A percentile compares a stretch with the other conserved stretches of the same genome.
Conservation (phyloP, 2,329 filamentous ascomycete genomes). For the Trichoderma aggressivum region DNA sequence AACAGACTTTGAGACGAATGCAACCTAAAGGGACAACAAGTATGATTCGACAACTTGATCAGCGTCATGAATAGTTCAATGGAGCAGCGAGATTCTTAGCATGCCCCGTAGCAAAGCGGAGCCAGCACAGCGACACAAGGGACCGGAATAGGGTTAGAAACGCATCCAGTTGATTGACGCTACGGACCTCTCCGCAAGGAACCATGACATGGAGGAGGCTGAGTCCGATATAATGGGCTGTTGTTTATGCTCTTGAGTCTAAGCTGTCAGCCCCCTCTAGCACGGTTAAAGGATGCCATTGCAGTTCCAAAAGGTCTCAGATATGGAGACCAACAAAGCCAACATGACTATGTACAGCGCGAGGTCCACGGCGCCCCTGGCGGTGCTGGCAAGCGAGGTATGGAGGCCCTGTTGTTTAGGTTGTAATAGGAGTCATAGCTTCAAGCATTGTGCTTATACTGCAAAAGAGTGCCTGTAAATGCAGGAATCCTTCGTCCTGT, state of each 20-base stretch:
- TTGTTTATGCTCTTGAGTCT: slow-evolving; percentile 4
- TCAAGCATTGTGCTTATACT: not conserved
- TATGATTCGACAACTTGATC: slow-evolving; percentile 5
- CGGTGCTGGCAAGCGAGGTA: not conserved
- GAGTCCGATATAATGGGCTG: not conserved
- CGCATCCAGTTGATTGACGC: not conserved
- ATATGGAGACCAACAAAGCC: not conserved
- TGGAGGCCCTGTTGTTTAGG: not conserved
- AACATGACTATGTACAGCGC: not conserved
- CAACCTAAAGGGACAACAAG: not conserved
- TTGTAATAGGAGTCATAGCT: not conserved
- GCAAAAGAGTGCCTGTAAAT: not conserved
- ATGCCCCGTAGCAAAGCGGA: not conserved
- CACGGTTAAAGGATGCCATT: not conserved
- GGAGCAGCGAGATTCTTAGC: not conserved
- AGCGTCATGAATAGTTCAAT: not conserved
- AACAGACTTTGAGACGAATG: slow-evolving; percentile 11
- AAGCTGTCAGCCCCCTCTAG: not conserved
- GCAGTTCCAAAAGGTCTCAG: not conserved
- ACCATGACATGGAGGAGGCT: not conserved
- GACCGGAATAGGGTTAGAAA: not conserved
- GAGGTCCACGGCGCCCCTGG: not conserved
- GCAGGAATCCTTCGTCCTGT: not conserved
- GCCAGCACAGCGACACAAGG: not conserved
- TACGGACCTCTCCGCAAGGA: not conserved